Evolutionary conservation across 495 filamentous ascomycete genomes (phyloP).

Genomic region (Hypoxylon subgilvum): DNA sequence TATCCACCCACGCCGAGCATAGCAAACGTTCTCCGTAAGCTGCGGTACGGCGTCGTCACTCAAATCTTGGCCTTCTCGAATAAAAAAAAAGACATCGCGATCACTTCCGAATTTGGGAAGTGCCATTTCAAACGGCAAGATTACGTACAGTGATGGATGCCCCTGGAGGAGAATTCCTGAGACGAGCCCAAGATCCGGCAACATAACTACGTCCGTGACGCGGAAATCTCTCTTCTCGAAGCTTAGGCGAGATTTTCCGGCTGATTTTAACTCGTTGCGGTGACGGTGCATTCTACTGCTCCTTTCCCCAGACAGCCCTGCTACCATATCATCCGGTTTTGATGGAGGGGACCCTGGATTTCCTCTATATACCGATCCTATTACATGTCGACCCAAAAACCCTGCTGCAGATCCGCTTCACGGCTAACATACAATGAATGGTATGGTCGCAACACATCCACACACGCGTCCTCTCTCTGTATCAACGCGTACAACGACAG

Average conservation of each 20-base stretch:
- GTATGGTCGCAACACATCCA: slow-evolving; percentile 23
- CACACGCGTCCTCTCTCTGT: too few species aligned
- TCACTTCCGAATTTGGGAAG: slow-evolving; percentile 37
- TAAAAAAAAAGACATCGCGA: slow-evolving; percentile 21
- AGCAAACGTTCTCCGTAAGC: slow-evolving; percentile 12
- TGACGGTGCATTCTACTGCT: slow-evolving; percentile 10
- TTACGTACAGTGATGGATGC: slow-evolving; percentile 34
- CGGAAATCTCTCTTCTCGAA: slow-evolving; percentile 22
- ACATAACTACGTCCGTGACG: slow-evolving; percentile 35
- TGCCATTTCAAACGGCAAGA: slow-evolving; percentile 30
- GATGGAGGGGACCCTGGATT: slow-evolving; percentile 36
- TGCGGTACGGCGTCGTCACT: slow-evolving; percentile 28
- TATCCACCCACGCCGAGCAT: slow-evolving; percentile 24
- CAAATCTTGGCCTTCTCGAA: slow-evolving; percentile 22
- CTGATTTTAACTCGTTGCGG: slow-evolving; percentile 27
- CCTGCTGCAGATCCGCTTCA: slow-evolving; percentile 39
- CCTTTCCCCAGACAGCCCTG: slow-evolving; percentile 32
- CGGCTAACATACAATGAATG: slow-evolving; percentile 25
- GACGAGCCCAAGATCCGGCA: slow-evolving; percentile 26
- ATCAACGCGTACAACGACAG: too few species aligned
- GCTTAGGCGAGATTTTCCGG: slow-evolving; percentile 29
- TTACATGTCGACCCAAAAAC: slow-evolving; percentile 26
- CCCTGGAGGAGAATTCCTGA: slow-evolving; percentile 15
- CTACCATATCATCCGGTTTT: slow-evolving; percentile 37
- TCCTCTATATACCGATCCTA: slow-evolving; percentile 35